Base-by-base conservation (phyloP, 2,329 filamentous ascomycete species). In the Claviceps fusiformis region DNA sequence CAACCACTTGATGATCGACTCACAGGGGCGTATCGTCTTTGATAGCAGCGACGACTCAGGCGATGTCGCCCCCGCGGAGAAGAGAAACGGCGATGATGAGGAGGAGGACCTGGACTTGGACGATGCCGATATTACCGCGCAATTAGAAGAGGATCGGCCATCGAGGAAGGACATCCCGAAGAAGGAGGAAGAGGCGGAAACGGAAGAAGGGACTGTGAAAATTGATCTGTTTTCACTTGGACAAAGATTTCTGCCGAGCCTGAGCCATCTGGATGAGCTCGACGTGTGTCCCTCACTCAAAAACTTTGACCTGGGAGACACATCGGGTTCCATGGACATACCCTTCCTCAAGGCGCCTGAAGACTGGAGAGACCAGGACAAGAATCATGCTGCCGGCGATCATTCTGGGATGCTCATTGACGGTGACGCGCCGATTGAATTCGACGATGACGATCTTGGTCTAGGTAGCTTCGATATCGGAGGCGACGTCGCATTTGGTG, bases 1-100 rank as follows among this genome's bases (percentile, higher is more conserved):
- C 37, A 98, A 98, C 65, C 92, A 98, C 70, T 77, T 98, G n/a
- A 89, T 92, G 65, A 96, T 98, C 60, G 93, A 98, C 69, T 81
- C 82, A 2, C 83, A 89, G 60, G 93, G 93, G 46, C 82, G 92
- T 41, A 98, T 98, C 59, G 91, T 98, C 5, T 98, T 98, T 66
- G 93, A 98, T 71, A 97, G 92, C 73, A 97, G 91, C 65, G 92
- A 98, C 67, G 93, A 97, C 67, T 71, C 79, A 24, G 79, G 74
- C 17, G 81, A 84, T 59, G 73, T 73, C 19, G 67, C 55, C 61
- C 68, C 55, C 15, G 60, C 62, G 6, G 63, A 62, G 19, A 69
- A 67, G 59, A 66, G 65, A 45, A 72, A 65, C 57, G 72, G 64
- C 58, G 75, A 64, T 39, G 72, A 68, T 56, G 73, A 67, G 17